Evolutionary conservation across 768 basidiomycete species (phyloP).

Genomic region (Podaxis sp.): DNA sequence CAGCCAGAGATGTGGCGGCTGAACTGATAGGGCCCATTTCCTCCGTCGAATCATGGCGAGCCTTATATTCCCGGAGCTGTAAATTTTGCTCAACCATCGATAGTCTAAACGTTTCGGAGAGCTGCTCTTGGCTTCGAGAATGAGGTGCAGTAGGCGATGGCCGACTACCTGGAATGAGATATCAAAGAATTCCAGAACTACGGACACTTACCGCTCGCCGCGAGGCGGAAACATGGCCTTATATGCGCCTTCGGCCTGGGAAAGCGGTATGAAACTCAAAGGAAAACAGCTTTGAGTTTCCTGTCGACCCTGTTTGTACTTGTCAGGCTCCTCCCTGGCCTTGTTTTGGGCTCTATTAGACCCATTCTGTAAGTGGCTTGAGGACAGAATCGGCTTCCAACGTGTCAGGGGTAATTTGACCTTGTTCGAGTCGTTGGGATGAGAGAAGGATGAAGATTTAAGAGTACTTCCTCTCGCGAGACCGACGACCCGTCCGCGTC

Average conservation of each 20-base stretch:
- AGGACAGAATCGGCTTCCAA: not conserved
- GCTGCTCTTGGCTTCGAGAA: not conserved
- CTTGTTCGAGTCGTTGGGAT: not conserved
- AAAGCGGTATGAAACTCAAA: conserved; percentile 28
- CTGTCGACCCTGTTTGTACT: not conserved
- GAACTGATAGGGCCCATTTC: not conserved
- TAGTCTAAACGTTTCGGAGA: no score
- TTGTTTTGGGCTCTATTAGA: not conserved
- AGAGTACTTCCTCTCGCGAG: not conserved
- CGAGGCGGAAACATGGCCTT: conserved; percentile 15
- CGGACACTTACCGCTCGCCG: conserved; percentile 11
- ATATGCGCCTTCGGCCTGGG: conserved; percentile 26
- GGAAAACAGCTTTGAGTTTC: conserved; percentile 21
- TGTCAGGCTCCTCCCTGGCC: not conserved
- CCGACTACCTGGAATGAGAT: not conserved
- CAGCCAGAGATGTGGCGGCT: not conserved
- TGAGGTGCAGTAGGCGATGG: not conserved
- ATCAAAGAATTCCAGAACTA: not conserved
- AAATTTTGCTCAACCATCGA: no score
- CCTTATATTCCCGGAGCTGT: not conserved
- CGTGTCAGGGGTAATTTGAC: not conserved
- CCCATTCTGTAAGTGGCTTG: not conserved
- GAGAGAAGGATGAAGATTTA: not conserved
- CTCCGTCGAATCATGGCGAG: not conserved
- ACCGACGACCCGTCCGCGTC: not conserved